Evolutionary conservation across 2,329 filamentous ascomycete genomes (phyloP), one percentile per base, ranked within the genome.

Genomic region (Colletotrichum zoysiae): DNA sequence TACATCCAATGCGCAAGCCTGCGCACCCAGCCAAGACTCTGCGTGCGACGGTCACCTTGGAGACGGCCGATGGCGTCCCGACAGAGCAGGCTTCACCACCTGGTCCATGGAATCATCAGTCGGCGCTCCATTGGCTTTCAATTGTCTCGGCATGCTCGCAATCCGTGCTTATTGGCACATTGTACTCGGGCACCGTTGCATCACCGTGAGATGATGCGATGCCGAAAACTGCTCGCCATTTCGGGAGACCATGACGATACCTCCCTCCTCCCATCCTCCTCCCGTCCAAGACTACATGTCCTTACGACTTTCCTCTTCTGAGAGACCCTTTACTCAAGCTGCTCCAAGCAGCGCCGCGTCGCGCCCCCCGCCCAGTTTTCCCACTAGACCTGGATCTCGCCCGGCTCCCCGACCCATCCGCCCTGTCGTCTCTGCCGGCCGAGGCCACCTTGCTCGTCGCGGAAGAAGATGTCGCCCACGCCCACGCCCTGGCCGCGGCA

Each of bases 21-120:
- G 26, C 7, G 16, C 61, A 46, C 26, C 9, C 16, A 55, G n/a
- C 35, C 20, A 12, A 23, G n/a, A 20, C 23, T n/a, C 5, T 5
- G 9, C n/a, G 51, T 62, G 20, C 42, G 14, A 62, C 42, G 33
- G 3, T 23, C 20, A 9, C 50, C 26, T 7, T 5, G 2, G 2
- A 68, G 57, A 51, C 57, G 42, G 44, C 68, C 68, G 57, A 55
- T 26, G 65, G 68, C 65, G 58, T 38, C 38, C 64, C 51, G 65
- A 38, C 55, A 46, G 40, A 7, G 16, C 42, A 40, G 46, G 20
- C 40, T 16, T 38, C 42, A 6, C 26, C 57, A 62, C 33, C 35
- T 58, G 16, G 16, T 57, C 5, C 7, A 62, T 63, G 38, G 42
- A 33, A 33, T 16, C 26, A 63, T 9, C 18, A 6, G 23, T 16